Conservation (phyloP, 2,329 filamentous ascomycete species). For the Thelonectria rubi region DNA sequence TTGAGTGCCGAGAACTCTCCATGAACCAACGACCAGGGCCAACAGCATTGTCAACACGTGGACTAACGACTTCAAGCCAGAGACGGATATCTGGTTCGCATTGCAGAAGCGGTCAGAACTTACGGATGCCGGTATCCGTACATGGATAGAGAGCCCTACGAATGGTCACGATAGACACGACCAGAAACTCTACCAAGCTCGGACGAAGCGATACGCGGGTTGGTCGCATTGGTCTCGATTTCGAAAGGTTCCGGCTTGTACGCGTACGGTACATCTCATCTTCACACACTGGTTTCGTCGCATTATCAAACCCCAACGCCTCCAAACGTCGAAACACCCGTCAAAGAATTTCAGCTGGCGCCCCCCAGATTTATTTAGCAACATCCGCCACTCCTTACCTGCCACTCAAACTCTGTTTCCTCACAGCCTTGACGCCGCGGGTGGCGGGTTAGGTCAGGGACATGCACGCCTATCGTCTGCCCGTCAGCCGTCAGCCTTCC, state of each 20-base stretch:
- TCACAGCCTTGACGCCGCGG: slow-evolving; percentile 21
- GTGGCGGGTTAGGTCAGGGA: slow-evolving; percentile 26
- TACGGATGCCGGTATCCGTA: background rate
- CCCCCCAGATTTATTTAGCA: slow-evolving; percentile 36
- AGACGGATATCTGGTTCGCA: background rate
- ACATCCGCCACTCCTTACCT: slow-evolving; percentile 22
- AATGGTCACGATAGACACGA: background rate
- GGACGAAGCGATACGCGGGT: slow-evolving; percentile 17
- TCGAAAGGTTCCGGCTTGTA: slow-evolving; percentile 5
- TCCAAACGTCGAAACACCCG: slow-evolving; percentile 16
- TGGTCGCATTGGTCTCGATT: slow-evolving; percentile 6
- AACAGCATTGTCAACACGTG: slow-evolving; percentile 13
- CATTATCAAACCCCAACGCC: slow-evolving; percentile 15
- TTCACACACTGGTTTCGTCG: background rate
- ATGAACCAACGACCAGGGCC: slow-evolving; percentile 29
- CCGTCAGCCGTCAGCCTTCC: slow-evolving; percentile 22
- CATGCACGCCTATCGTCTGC: slow-evolving; percentile 6
- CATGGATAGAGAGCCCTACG: background rate
- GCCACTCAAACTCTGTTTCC: background rate
- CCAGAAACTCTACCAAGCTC: slow-evolving; percentile 1
- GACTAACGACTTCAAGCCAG: background rate
- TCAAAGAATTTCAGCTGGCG: slow-evolving; percentile 4
- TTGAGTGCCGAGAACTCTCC: slow-evolving; percentile 34
- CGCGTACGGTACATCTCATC: slow-evolving; percentile 12
- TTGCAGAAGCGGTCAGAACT: background rate